phyloP scores from a whole-genome alignment of 225 moss, liverwort and hornwort species.

The Marchantia polymorpha region DNA sequence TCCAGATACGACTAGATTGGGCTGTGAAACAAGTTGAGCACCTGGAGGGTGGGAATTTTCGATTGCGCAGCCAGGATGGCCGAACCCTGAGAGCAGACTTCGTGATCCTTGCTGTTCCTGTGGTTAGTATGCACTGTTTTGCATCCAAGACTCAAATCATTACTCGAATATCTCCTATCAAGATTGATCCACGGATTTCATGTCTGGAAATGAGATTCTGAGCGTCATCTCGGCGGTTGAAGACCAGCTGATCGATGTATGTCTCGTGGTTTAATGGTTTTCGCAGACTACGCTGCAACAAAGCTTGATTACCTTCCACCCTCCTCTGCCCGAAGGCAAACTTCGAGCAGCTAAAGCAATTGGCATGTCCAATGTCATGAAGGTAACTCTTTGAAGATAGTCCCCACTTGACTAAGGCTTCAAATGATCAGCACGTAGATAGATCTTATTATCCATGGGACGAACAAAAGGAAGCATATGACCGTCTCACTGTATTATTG shows the following conservation, averaged over 20 bases:
- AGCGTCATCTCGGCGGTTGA: too few relatives aligned
- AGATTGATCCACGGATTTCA: too few relatives aligned
- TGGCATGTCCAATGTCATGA: slow-evolving; percentile 80
- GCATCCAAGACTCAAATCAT: too few relatives aligned
- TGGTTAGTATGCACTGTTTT: slow-evolving; percentile 50
- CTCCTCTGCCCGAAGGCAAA: slow-evolving; percentile 60
- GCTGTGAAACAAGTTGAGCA: slow-evolving; percentile 59
- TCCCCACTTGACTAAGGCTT: too few relatives aligned
- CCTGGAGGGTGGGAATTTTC: slow-evolving; percentile 36
- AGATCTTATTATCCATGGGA: too few relatives aligned
- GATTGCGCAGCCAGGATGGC: slow-evolving; percentile 56
- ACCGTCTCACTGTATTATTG: slow-evolving; percentile 2
- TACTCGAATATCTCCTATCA: too few relatives aligned
- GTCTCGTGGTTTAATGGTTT: background rate
- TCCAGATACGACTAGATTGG: slow-evolving; percentile 63
- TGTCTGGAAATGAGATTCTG: too few relatives aligned
- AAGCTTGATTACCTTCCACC: slow-evolving; percentile 53
- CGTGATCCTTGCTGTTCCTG: slow-evolving; percentile 62
- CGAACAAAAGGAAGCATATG: too few relatives aligned
- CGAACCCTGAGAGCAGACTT: slow-evolving; percentile 53
- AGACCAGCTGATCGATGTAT: background rate
- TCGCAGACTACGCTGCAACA: slow-evolving; percentile 66
- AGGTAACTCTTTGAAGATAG: slow-evolving; percentile 45
- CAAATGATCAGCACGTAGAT: too few relatives aligned
- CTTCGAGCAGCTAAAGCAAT: slow-evolving; percentile 61